phyloP scores from a whole-genome alignment of 2,329 filamentous ascomycete species.

The Gnomoniopsis sp. region DNA sequence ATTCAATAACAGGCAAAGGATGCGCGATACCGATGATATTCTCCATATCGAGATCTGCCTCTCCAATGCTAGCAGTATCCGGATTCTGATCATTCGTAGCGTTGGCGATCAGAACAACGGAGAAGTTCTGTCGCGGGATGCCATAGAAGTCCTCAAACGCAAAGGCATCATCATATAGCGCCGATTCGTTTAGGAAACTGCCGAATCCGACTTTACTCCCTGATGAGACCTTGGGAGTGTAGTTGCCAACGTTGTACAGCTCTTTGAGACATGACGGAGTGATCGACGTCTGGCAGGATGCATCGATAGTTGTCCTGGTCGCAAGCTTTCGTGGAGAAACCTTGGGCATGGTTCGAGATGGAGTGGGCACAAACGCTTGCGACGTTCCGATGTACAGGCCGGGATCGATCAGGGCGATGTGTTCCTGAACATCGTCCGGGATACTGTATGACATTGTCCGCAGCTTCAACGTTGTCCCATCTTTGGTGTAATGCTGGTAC shows the following conservation, averaged over 20 bases:
- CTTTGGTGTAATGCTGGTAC: conserved; percentile 27
- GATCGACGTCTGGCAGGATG: conserved; percentile 29
- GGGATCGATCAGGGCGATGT: conserved; percentile 11
- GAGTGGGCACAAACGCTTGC: background rate
- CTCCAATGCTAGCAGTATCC: conserved; percentile 38
- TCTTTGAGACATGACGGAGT: conserved; percentile 42
- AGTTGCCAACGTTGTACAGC: conserved; percentile 45
- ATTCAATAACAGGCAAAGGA: conserved; percentile 42
- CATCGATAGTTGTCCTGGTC: conserved; percentile 15
- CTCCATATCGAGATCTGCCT: conserved; percentile 64
- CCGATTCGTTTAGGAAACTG: conserved; percentile 52
- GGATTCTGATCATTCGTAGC: conserved; percentile 17
- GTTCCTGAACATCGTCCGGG: conserved; percentile 4
- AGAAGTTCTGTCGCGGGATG: conserved; percentile 43
- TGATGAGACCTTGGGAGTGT: conserved; percentile 31
- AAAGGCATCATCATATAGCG: conserved; percentile 42
- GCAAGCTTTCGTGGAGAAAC: background rate
- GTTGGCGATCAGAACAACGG: conserved; percentile 45
- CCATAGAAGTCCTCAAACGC: conserved; percentile 15
- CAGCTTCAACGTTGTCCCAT: conserved; percentile 23
- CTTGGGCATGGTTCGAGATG: background rate
- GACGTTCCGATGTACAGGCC: conserved; percentile 20
- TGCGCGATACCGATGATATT: conserved; percentile 54
- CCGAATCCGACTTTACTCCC: conserved; percentile 51
- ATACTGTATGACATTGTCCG: conserved; percentile 13